A percentile compares a stretch with the other conserved stretches of the same genome.
Conservation (phyloP, 768 basidiomycete genomes). For the Tulasnella calospora region DNA sequence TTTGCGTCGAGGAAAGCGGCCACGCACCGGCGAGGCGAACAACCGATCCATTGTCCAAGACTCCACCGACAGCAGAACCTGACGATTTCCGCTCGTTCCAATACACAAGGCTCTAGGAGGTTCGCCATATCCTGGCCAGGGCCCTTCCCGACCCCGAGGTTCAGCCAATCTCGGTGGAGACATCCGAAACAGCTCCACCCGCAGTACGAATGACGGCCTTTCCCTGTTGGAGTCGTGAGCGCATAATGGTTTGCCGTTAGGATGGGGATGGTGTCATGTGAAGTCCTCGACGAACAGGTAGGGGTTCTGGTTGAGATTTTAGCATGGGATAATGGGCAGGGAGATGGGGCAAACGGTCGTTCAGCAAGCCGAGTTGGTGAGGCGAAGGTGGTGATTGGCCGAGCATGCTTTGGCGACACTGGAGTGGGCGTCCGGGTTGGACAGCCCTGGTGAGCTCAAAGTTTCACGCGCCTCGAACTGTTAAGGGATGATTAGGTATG, state of each 20-base stretch:
- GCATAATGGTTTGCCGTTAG: constrained; percentile 67
- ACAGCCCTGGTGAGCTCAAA: not conserved
- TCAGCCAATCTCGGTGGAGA: constrained; percentile 59
- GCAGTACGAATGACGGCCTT: constrained; percentile 79
- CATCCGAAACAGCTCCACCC: constrained; percentile 61
- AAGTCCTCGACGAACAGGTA: not conserved
- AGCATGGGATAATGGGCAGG: not conserved
- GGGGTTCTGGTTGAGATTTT: not conserved
- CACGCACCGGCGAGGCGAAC: constrained; percentile 72
- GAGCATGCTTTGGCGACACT: not conserved
- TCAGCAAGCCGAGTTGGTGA: not conserved
- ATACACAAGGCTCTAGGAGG: constrained; percentile 55
- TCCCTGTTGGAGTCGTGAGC: constrained; percentile 80
- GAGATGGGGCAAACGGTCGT: not conserved
- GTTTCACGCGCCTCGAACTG: not conserved
- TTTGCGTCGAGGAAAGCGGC: not conserved
- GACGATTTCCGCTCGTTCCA: constrained; percentile 64
- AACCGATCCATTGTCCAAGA: constrained; percentile 73
- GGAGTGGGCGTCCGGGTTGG: not conserved
- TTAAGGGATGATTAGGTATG: not conserved
- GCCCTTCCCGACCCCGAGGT: constrained; percentile 23
- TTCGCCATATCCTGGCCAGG: too few species aligned
- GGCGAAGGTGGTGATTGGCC: not conserved
- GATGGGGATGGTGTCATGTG: constrained; percentile 26
- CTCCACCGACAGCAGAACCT: constrained; percentile 54